Evolutionary conservation across 257 asterid species (phyloP), one percentile per base, ranked within the genome.

Genomic region (Galeopsis tetrahit): DNA sequence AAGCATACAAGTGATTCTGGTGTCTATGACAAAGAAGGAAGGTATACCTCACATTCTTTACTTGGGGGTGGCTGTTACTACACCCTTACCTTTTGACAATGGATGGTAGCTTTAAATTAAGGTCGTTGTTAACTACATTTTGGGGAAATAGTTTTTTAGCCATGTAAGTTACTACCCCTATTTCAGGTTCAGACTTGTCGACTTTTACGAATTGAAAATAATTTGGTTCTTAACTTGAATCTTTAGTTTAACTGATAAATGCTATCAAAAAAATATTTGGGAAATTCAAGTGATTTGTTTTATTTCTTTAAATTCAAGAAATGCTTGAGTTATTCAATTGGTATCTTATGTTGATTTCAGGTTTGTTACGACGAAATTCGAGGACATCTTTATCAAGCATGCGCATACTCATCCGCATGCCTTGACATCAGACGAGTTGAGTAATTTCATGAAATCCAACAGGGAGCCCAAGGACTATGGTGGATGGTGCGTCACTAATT

Each of bases 1-100:
- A 90, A 88, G 71, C 98, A 93, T 66, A 81, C 83, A 3, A 90
- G 96, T 63, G 97, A 93, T 71, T 82, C 92, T 49, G 97, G 92
- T 31, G 93, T 84, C 53, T 93, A 87, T 42, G 96, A 89, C 79
- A 65, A 68, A 34, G 85, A 89, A 69, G 98, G 98, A 83, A 88
- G 98, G 98, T 93, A 84, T 31, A 46, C 14, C 7, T 10, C 53
- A 11, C 13, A 11, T 32, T 10, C 60, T 57, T 65, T 17, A 7
- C 11, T 21, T 21, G 28, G 28, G 28, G 28, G 28, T 21, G 0
- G 28, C 28, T 21, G 28, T 21, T 21, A 21, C 28, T 21, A 21
- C 28, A 21, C 28, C 28, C 28, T 21, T 21, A 21, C 28, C 1
- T 21, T 21, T 21, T 21, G 28, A 21, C 28, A 21, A 21, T 21